Conservation (phyloP, 345 rosid genomes). For the Anacardium occidentale region DNA sequence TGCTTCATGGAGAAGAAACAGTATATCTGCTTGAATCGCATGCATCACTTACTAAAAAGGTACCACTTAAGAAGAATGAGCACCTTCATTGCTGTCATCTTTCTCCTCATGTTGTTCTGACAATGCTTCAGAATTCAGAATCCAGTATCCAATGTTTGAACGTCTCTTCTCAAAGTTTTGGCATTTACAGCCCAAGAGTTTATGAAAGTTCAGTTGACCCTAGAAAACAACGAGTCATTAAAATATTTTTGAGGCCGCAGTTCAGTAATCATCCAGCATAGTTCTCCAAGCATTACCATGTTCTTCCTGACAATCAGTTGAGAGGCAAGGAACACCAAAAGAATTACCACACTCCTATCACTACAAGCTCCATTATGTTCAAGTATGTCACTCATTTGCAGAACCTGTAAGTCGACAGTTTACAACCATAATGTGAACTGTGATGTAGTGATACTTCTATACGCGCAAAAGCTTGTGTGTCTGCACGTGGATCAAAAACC, state of each 20-base stretch:
- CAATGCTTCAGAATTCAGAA: slow-evolving; percentile 27
- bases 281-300: slow-evolving; percentile 42
- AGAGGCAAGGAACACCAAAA: slow-evolving; percentile 74
- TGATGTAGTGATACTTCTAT: background rate
- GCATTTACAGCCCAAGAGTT: slow-evolving; percentile 70
- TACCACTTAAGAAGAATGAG: slow-evolving; percentile 19
- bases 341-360: slow-evolving; percentile 64
- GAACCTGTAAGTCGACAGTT: slow-evolving; percentile 46
- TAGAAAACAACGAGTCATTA: slow-evolving; percentile 29
- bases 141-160: slow-evolving; percentile 29
- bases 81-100: slow-evolving; percentile 47
- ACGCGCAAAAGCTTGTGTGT: background rate
- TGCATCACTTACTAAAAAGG: background rate
- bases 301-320: slow-evolving; percentile 65
- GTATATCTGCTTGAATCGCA: background rate
- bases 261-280: slow-evolving; percentile 8
- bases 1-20: background rate
- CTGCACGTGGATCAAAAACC: background rate
- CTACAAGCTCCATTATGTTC: slow-evolving; percentile 72
- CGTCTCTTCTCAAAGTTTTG: slow-evolving; percentile 58
- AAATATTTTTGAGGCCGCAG: slow-evolving; percentile 17
- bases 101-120: slow-evolving; percentile 34
- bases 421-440: background rate
- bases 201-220: slow-evolving; percentile 87
- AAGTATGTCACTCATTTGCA: slow-evolving; percentile 84